Conservation (phyloP, 2,329 filamentous ascomycete species). For the Emericellopsis cladophorae region DNA sequence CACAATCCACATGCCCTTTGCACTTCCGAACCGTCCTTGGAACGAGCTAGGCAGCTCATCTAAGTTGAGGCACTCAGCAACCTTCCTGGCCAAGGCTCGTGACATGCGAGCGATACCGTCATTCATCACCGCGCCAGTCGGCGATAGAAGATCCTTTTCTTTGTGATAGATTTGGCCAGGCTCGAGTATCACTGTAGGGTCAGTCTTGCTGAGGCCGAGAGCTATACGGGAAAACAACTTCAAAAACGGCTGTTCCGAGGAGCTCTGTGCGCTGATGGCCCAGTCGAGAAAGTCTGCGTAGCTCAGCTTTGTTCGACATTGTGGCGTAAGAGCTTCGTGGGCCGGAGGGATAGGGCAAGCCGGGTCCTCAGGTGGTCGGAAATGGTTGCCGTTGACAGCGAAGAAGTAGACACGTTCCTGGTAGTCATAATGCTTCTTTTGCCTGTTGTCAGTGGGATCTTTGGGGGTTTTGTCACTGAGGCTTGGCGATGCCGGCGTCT, state of each 20-base stretch:
- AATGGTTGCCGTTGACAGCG: conserved; percentile 34
- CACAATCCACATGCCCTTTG: conserved; percentile 65
- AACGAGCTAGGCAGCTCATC: conserved; percentile 47
- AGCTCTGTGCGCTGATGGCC: conserved; percentile 29
- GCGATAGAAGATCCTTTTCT: conserved; percentile 17
- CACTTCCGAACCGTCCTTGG: conserved; percentile 58
- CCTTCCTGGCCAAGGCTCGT: conserved; percentile 35
- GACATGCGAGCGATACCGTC: conserved; percentile 59
- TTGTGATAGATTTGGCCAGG: conserved; percentile 29
- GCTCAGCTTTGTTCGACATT: conserved; percentile 18
- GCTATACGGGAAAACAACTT: conserved; percentile 48
- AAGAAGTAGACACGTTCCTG: conserved; percentile 40
- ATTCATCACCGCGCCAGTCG: conserved; percentile 37
- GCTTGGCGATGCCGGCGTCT: conserved; percentile 13
- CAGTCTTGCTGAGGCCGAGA: conserved; percentile 40
- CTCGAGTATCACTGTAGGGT: conserved; percentile 30
- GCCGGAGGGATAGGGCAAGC: conserved; percentile 7
- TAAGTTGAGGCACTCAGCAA: conserved; percentile 38
- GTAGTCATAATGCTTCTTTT: conserved; percentile 9
- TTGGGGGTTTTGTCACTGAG: conserved; percentile 21
- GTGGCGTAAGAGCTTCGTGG: conserved; percentile 9
- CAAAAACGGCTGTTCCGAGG: conserved; percentile 25
- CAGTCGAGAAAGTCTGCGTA: conserved; percentile 34
- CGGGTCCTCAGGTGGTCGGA: conserved; percentile 9
- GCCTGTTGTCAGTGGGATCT: conserved; percentile 13